phyloP scores from a whole-genome alignment of 176 grass and related monocot species.

The Thalia dealbata region DNA sequence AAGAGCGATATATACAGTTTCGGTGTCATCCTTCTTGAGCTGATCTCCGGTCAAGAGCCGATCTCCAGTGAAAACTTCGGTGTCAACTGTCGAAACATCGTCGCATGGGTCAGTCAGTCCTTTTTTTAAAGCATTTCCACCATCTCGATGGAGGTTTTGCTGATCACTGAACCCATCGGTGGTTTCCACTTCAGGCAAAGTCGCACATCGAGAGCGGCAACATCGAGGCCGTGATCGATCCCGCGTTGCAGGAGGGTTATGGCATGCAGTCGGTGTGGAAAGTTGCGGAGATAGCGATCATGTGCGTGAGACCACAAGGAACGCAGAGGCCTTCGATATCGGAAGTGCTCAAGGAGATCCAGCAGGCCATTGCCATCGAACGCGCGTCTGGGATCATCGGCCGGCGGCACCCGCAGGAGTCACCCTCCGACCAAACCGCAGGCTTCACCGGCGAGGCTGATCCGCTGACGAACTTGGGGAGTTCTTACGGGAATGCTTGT shows the following conservation, averaged over 20 bases:
- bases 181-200: slow-evolving; percentile 59
- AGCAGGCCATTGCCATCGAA: slow-evolving; percentile 75
- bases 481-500: slow-evolving; percentile 20
- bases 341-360: slow-evolving; percentile 90
- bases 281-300: slow-evolving; percentile 61
- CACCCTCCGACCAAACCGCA: slow-evolving; percentile 33
- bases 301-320: slow-evolving; percentile 72
- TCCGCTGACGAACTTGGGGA: not conserved
- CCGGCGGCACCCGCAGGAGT: slow-evolving; percentile 14
- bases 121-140: too few species aligned
- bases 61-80: slow-evolving; percentile 91
- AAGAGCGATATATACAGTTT: slow-evolving; percentile 97
- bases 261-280: slow-evolving; percentile 82
- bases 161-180: not conserved
- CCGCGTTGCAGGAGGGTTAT: slow-evolving; percentile 35
- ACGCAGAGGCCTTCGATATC: slow-evolving; percentile 54
- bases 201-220: slow-evolving; percentile 80
- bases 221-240: slow-evolving; percentile 61
- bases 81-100: slow-evolving; percentile 80
- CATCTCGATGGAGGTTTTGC: not conserved
- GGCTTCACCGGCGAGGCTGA: slow-evolving; percentile 23
- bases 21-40: slow-evolving; percentile 83
- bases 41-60: slow-evolving; percentile 88
- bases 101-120: slow-evolving; percentile 63
- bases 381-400: slow-evolving; percentile 6